phyloP scores from a whole-genome alignment of 345 rosid species.

The Boechera retrofracta region DNA sequence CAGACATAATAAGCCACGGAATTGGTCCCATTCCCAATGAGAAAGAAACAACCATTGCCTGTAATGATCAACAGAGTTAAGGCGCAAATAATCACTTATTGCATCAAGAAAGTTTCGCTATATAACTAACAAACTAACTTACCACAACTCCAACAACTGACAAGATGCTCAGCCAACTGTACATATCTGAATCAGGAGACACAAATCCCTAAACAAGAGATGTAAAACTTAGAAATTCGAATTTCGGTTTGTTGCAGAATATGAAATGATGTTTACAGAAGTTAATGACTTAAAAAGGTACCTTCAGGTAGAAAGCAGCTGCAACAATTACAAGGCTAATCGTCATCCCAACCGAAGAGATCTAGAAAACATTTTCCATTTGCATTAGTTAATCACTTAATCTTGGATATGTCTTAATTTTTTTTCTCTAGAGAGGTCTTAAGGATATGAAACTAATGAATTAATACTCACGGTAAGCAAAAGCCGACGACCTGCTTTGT shows the following conservation, averaged over 20 bases:
- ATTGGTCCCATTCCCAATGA: constrained; percentile 94
- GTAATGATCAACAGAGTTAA: constrained; percentile 39
- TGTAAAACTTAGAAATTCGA: constrained; percentile 12
- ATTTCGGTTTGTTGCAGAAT: constrained; percentile 3
- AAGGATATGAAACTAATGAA: constrained; percentile 16
- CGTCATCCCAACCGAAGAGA: constrained; percentile 83
- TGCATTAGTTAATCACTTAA: constrained; percentile 11
- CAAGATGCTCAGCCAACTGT: constrained; percentile 64
- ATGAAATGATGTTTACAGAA: background rate
- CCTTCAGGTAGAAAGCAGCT: constrained; percentile 74
- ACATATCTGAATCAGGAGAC: constrained; percentile 60
- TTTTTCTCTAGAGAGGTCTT: constrained; percentile 1
- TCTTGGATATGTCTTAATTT: background rate
- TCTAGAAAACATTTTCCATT: constrained; percentile 47
- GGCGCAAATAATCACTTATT: constrained; percentile 9
- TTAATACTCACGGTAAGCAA: constrained; percentile 76
- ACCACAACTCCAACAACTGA: constrained; percentile 95
- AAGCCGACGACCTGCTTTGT: constrained; percentile 85
- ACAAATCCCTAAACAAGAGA: constrained; percentile 56
- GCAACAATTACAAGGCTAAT: constrained; percentile 80
- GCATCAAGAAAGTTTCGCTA: constrained; percentile 20
- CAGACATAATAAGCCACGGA: constrained; percentile 99
- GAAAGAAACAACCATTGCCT: constrained; percentile 79
- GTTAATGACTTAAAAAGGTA: constrained; percentile 26
- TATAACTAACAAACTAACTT: constrained; percentile 42